These are phyloP conservation scores for Aureobasidium mangrovei DNA, from an alignment of 2,329 filamentous ascomycete genomes.

Conservation along the genomic window DNA sequence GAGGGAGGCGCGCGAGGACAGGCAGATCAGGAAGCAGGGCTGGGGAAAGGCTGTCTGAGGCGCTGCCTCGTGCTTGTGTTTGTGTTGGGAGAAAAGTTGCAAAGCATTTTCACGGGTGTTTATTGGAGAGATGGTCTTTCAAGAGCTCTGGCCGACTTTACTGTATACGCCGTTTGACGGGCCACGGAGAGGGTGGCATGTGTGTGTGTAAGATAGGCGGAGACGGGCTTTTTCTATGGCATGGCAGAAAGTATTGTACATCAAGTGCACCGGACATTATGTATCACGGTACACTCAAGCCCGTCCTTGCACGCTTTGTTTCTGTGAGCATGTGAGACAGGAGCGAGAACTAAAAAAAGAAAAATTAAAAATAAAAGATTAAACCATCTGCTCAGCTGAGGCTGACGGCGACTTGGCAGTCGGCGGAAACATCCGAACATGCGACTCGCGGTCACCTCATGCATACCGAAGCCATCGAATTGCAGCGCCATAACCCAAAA, in stretches of 20 bases:
- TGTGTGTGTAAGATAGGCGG: conserved; percentile 10
- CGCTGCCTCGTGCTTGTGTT: neutral
- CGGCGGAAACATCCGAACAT: conserved; percentile 3
- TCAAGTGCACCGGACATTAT: neutral
- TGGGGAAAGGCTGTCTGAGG: conserved; percentile 38
- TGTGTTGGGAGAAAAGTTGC: neutral
- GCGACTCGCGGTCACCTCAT: conserved; percentile 1
- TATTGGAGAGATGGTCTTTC: neutral
- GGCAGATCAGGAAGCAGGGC: conserved; percentile 48
- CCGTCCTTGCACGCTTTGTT: neutral
- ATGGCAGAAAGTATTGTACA: conserved; percentile 5
- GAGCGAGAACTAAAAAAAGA: neutral
- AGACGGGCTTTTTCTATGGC: neutral
- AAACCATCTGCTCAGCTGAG: neutral
- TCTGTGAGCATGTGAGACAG: neutral
- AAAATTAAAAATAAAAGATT: neutral
- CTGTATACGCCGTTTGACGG: conserved; percentile 6
- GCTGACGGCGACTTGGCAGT: neutral
- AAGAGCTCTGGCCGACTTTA: neutral
- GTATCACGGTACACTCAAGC: too few relatives aligned
- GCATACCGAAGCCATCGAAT: conserved; percentile 3
- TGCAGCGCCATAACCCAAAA: neutral
- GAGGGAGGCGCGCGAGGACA: conserved; percentile 52
- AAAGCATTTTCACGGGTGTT: conserved; percentile 14
- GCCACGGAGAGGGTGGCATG: neutral